phyloP scores from a whole-genome alignment of 768 basidiomycete species.

The Suillus sp. region DNA sequence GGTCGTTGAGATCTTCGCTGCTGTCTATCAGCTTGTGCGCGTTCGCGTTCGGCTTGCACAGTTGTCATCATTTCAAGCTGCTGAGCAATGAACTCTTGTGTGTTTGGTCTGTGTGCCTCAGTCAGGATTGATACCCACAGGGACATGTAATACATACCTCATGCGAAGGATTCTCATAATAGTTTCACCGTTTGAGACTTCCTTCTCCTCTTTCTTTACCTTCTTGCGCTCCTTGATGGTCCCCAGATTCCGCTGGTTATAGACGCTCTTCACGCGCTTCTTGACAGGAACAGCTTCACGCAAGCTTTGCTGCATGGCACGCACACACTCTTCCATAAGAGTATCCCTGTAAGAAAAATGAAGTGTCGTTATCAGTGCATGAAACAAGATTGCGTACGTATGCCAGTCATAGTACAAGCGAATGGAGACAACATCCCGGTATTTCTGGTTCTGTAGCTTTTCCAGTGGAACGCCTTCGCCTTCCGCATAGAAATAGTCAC shows the following conservation, averaged over 20 bases:
- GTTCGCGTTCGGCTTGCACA: slow-evolving; percentile 84
- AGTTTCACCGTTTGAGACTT: slow-evolving; percentile 78
- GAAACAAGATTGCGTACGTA: slow-evolving; percentile 55
- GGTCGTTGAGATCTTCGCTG: slow-evolving; percentile 61
- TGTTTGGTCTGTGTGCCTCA: slow-evolving; percentile 57
- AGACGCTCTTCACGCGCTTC: slow-evolving; percentile 92
- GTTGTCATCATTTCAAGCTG: slow-evolving; percentile 80
- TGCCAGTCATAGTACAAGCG: slow-evolving; percentile 97
- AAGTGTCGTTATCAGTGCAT: slow-evolving; percentile 7
- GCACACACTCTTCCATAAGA: slow-evolving; percentile 93
- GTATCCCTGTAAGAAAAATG: slow-evolving; percentile 54
- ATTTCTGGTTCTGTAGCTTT: slow-evolving; percentile 89
- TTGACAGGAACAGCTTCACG: slow-evolving; percentile 73
- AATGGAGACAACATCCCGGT: slow-evolving; percentile 87
- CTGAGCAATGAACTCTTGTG: slow-evolving; percentile 85
- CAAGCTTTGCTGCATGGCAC: slow-evolving; percentile 89
- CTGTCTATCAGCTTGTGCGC: slow-evolving; percentile 61
- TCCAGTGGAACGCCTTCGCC: slow-evolving; percentile 91
- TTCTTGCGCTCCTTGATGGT: slow-evolving; percentile 94
- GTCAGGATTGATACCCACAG: not conserved
- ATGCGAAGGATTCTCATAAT: slow-evolving; percentile 95
- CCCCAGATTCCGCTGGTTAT: slow-evolving; percentile 89
- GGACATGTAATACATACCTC: slow-evolving; percentile 56
- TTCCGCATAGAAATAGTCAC: slow-evolving; percentile 93
- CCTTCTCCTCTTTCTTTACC: slow-evolving; percentile 84